Evolutionary conservation across 2,329 filamentous ascomycete genomes (phyloP).

Genomic region (Botrytis medusae): DNA sequence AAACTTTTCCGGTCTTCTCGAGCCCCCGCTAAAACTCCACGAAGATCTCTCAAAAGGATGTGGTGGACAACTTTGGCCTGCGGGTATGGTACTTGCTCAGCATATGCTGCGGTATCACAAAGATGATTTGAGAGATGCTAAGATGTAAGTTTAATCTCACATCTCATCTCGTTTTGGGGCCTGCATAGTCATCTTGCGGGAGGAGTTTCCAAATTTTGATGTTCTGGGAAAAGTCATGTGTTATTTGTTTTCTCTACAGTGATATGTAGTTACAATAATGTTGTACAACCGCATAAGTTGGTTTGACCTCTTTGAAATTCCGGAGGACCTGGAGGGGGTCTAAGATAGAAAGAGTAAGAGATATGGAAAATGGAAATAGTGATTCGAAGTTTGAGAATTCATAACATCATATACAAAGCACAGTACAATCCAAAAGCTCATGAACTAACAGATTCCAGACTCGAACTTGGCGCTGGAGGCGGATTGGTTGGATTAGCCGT

Average conservation of each 20-base stretch:
- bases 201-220: background rate
- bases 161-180: background rate
- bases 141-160: conserved; percentile 58
- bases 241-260: background rate
- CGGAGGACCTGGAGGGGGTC: background rate
- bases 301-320: background rate
- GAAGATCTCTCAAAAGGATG: conserved; percentile 88
- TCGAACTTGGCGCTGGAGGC: conserved; percentile 90
- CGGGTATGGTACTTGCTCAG: conserved; percentile 82
- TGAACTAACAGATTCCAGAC: conserved; percentile 49
- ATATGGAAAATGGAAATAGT: background rate
- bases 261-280: background rate
- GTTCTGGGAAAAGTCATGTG: background rate
- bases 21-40: conserved; percentile 69
- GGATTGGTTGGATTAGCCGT: conserved; percentile 75
- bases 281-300: background rate
- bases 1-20: conserved; percentile 73
- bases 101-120: conserved; percentile 78
- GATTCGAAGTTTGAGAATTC: background rate
- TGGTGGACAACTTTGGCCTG: conserved; percentile 92
- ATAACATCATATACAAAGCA: background rate
- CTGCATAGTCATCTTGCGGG: background rate
- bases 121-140: conserved; percentile 60
- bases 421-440: background rate
- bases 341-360: background rate